Evolutionary conservation across 1,139 yeast species (phyloP), one percentile per base, ranked within the genome.

Genomic region (Hemisphaericaspora lyxosophila): DNA sequence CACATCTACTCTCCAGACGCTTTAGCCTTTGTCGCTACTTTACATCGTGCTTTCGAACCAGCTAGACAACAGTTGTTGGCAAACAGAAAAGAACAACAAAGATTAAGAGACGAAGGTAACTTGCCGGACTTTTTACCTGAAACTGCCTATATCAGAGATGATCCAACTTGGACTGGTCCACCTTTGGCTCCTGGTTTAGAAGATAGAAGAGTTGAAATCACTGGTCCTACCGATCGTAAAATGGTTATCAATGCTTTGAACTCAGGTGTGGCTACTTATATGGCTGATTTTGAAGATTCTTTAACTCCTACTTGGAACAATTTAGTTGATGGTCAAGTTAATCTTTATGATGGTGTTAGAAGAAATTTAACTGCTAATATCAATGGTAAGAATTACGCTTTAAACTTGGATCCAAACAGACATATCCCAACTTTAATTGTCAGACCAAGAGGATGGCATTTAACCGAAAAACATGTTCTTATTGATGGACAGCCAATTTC

Each of bases 261-360:
- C 68, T 81, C 96, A 4, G 78, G 79, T 42, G 96, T 89, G 33
- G 88, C 85, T 58, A 87, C 96, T 35, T 89, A 89, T 64, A 89
- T 89, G 97, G 83, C 94, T 33, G 97, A 89, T 67, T 86, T 89
- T 53, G 97, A 89, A 65, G 97, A 89, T 67, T 87, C 96, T 23
- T 82, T 89, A 53, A 83, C 97, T 24, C 98, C 98, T 51, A 90
- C 97, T 25, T 92, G 97, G 97, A 67, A 67, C 51, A 89, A 88
- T 65, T 76, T 87, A 73, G 80, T 86, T 45, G 78, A 73, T 40
- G 98, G 97, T 42, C 98, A 92, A 69, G 88, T 85, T 49, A 90
- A 92, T 65, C 72, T 92, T 55, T 89, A 80, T 66, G 97, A 92
- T 59, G 97, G 89, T 27, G 76, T 83, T 38, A 75, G 92, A 64